These are phyloP conservation scores for Ceratocystis cubensis DNA, from an alignment of 2,329 filamentous ascomycete species.

Conservation along the genomic window DNA sequence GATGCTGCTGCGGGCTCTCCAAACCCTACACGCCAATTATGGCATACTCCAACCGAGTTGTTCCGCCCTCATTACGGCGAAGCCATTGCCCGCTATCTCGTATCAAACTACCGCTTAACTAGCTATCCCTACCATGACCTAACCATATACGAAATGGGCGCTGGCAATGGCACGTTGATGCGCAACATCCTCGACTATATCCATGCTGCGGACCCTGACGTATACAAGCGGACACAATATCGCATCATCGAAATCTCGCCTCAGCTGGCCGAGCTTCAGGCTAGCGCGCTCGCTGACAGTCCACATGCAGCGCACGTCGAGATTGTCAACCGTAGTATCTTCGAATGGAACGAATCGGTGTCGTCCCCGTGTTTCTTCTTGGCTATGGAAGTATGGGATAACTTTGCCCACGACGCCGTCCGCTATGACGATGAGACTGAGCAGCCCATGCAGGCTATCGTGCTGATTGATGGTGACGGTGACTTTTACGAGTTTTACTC, in stretches of 20 bases:
- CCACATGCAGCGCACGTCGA: slow-evolving; percentile 76
- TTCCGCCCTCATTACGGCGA: slow-evolving; percentile 96
- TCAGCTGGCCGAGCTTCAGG: slow-evolving; percentile 66
- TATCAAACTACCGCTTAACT: slow-evolving; percentile 90
- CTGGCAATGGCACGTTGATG: slow-evolving; percentile 95
- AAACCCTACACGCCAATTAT: slow-evolving; percentile 72
- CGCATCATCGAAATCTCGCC: slow-evolving; percentile 92
- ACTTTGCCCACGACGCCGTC: slow-evolving; percentile 89
- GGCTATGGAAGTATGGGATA: slow-evolving; percentile 96
- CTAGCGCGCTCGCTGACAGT: slow-evolving; percentile 52
- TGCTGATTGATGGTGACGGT: slow-evolving; percentile 70
- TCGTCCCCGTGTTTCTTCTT: slow-evolving; percentile 93
- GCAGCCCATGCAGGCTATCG: slow-evolving; percentile 72
- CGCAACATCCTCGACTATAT: slow-evolving; percentile 96
- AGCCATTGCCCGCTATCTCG: slow-evolving; percentile 87
- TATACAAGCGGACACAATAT: slow-evolving; percentile 87
- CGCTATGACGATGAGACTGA: slow-evolving; percentile 61
- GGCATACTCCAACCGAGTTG: slow-evolving; percentile 96
- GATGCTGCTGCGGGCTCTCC: slow-evolving; percentile 55
- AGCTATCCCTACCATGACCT: slow-evolving; percentile 93
- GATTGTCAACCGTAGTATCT: slow-evolving; percentile 89
- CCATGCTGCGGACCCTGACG: slow-evolving; percentile 72
- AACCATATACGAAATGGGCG: slow-evolving; percentile 97
- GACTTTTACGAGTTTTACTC: slow-evolving; percentile 95
- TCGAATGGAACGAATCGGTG: slow-evolving; percentile 84